Base-by-base conservation (phyloP, 2,329 filamentous ascomycete species). In the Coleophoma cylindrospora region DNA sequence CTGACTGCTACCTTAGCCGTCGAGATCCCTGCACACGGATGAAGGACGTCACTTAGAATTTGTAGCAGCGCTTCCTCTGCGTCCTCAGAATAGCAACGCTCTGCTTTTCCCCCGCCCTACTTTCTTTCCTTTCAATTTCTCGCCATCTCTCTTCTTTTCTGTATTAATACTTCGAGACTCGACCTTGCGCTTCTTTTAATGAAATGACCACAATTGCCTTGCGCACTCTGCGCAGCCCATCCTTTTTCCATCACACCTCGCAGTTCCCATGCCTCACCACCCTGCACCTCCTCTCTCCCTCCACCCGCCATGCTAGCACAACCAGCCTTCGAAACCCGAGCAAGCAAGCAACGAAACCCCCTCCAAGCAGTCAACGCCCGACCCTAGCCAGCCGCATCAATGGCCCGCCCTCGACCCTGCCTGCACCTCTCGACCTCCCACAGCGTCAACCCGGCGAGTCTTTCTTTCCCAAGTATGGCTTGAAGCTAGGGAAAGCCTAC, bases 331-430 rank as follows among this genome's bases (percentile, higher is more conserved):
- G 27, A 27, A 27, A 27, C 27, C 27, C 27, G 27, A 27, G 27
- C 27, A 27, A 27, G 27, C 27, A 27, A 27, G 27, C 27, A 27
- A 27, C 64, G 48, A 73, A 41, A 17, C 4, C 40, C 15, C 8
- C 40, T 13, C 40, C 40, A 2, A 17, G 22, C 12, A 41, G 40
- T 22, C 41, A 43, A 41, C 44, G 37, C 52, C 8, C 41, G 7
- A 13, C 21, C 19, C 32, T 27, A n/a, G 27, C 15, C 13, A 44
- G 27, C 21, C 22, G 21, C 11, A 63, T 91, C 58, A 95, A 95
- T 70, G 86, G 87, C 0, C 88, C 90, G 0, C 62, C 71, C 10
- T 81, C 82, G 43, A 94, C 89, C 0, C 84, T 86, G 19, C 87
- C 91, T 0, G 82, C 89, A 0, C 75, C 79, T 0, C 76, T 96